These are phyloP conservation scores for Pedinophyceae sp. DNA, from an alignment of 139 green algal species.

Conservation along the genomic window DNA sequence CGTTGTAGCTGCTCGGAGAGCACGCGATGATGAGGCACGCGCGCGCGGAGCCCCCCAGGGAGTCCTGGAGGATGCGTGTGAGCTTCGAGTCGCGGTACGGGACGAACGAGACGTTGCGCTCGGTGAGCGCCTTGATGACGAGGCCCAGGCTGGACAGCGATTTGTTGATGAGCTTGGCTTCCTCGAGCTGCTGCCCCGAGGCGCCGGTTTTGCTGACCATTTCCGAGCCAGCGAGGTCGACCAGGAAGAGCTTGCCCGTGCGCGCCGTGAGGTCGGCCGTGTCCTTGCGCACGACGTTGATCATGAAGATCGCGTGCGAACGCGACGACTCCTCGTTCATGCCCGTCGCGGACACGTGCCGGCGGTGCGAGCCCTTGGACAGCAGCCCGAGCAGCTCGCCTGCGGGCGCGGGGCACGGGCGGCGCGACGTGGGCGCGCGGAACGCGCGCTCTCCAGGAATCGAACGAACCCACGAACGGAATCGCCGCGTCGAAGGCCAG, in stretches of 20 bases:
- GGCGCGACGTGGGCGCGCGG: not conserved
- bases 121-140: conserved; percentile 7
- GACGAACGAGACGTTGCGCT: conserved; percentile 4
- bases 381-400: conserved; percentile 12
- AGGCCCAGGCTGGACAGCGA: conserved; percentile 48
- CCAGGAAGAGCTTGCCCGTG: conserved; percentile 18
- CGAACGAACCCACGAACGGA: not conserved
- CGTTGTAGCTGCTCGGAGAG: conserved; percentile 10
- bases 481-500: not conserved
- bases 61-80: conserved; percentile 19
- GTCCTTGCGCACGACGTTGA: conserved; percentile 11
- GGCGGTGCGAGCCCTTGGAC: conserved; percentile 1
- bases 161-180: conserved; percentile 78
- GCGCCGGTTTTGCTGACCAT: conserved; percentile 17
- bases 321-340: conserved; percentile 15
- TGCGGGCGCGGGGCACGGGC: not conserved
- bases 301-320: conserved; percentile 18
- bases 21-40: conserved; percentile 15
- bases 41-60: conserved; percentile 12
- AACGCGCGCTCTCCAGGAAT: not conserved
- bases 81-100: conserved; percentile 15
- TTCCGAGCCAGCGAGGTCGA: conserved; percentile 30
- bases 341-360: conserved; percentile 5
- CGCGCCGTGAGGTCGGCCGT: conserved; percentile 6
- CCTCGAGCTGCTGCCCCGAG: conserved; percentile 52